phyloP scores from a whole-genome alignment of 2,329 filamentous ascomycete species.

The Aureobasidium musti region DNA sequence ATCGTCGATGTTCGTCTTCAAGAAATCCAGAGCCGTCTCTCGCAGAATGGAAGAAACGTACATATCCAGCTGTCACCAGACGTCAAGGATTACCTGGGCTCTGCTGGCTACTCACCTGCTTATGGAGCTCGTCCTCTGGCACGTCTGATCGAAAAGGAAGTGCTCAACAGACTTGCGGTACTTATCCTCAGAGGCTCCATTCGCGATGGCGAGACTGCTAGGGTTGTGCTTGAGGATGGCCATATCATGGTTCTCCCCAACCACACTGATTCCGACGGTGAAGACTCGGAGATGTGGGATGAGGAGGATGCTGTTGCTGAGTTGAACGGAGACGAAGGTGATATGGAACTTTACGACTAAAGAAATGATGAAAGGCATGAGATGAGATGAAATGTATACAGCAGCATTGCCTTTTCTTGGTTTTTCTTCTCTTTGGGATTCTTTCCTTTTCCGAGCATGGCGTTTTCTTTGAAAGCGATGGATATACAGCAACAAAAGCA shows the following conservation, averaged over 20 bases:
- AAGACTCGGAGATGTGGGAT: slow-evolving; percentile 70
- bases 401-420: neutral
- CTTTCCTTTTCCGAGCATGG: too few relatives aligned
- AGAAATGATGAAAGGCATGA: slow-evolving; percentile 32
- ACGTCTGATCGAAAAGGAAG: slow-evolving; percentile 93
- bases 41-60: slow-evolving; percentile 81
- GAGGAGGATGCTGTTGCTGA: slow-evolving; percentile 74
- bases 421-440: too few relatives aligned
- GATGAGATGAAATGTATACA: neutral
- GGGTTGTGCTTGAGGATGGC: slow-evolving; percentile 75
- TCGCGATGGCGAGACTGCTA: slow-evolving; percentile 79
- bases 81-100: slow-evolving; percentile 90
- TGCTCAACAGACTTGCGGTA: slow-evolving; percentile 89
- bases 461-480: neutral
- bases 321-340: slow-evolving; percentile 53
- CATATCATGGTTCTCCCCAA: slow-evolving; percentile 82
- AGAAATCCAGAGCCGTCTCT: slow-evolving; percentile 92
- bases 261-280: slow-evolving; percentile 64
- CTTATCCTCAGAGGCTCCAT: slow-evolving; percentile 84
- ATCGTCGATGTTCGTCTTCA: slow-evolving; percentile 87
- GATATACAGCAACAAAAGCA: neutral
- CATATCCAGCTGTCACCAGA: slow-evolving; percentile 77
- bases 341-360: slow-evolving; percentile 66
- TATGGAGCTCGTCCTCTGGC: slow-evolving; percentile 90
- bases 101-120: slow-evolving; percentile 88